Percentiles rank a stretch among this genome's conserved stretches.
Evolutionary conservation across 2,329 filamentous ascomycete genomes (phyloP).

Genomic region (Alternaria longipes): DNA sequence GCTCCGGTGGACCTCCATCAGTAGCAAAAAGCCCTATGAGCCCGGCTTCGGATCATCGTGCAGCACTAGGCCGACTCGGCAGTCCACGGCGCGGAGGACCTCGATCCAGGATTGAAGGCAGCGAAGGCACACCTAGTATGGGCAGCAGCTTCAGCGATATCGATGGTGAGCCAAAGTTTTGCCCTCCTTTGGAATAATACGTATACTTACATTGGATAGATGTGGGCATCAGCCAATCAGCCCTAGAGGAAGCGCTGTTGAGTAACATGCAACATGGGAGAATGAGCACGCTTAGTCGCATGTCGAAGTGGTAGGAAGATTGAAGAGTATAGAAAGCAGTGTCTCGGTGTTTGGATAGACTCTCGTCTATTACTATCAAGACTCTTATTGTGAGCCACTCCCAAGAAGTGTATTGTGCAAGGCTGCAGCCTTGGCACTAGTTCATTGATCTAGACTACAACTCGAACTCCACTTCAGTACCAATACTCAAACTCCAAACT

Average conservation of each 20-base stretch:
- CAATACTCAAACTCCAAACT: background rate
- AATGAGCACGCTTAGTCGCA: conserved; percentile 74
- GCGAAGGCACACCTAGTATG: conserved; percentile 50
- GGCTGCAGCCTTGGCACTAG: conserved; percentile 17
- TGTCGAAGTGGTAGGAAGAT: conserved; percentile 59
- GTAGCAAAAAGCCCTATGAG: conserved; percentile 35
- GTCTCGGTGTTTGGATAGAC: background rate
- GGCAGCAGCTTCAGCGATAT: conserved; percentile 88
- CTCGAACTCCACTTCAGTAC: background rate
- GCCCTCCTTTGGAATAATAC: background rate
- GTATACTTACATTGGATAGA: conserved; percentile 58
- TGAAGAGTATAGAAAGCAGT: conserved; percentile 48
- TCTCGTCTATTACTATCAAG: background rate
- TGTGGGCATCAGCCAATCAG: conserved; percentile 81
- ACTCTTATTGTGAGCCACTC: background rate
- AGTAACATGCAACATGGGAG: conserved; percentile 74
- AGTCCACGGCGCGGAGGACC: conserved; percentile 58
- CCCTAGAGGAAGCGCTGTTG: conserved; percentile 78
- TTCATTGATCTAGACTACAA: background rate
- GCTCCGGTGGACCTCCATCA: conserved; percentile 43
- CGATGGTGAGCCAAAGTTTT: conserved; percentile 64
- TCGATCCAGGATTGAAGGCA: conserved; percentile 40
- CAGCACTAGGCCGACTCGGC: conserved; percentile 64
- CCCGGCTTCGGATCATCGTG: conserved; percentile 64
- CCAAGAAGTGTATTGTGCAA: background rate